Base-by-base conservation (phyloP, 306 rosid genomes). In the Cicer bijugum region DNA sequence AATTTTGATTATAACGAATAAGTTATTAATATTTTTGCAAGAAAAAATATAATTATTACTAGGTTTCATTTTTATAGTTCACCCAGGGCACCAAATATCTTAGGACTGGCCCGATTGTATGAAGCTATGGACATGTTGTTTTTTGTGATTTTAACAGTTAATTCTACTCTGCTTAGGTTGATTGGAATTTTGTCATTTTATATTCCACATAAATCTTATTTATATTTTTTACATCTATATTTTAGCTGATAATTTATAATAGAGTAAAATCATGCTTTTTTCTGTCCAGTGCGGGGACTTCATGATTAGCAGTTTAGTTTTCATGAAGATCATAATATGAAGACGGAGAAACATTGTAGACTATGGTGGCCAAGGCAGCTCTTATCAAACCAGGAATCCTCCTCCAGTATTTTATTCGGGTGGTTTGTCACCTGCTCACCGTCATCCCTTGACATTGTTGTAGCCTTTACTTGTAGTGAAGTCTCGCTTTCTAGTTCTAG, bases 281-380 rank as follows among this genome's bases (percentile, higher is more conserved):
- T 66, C 40, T 48, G 52, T 71, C 16, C 48, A 15, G 55, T 73
- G 76, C 84, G 80, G 86, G 82, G 69, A 57, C 48, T 68, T 51
- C 6, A 73, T 75, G 84, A 72, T 63, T 45, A 8, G 71, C 39
- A 38, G 45, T 39, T 39, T 78, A 59, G 50, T 71, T 66, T 17
- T 42, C 23, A 74, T 38, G 81, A 80, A 65, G 59, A 82, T 76
- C 74, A 58, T 72, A 80, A 75, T 76, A 39, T 83, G 69, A 70
- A 78, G 71, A 87, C 86, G 92, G 72, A 71, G 12, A 85, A 79
- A 51, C 86, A 82, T 38, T 94, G 95, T 79, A 85, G 97, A 82
- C 84, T 91, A 82, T 94, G 99, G 99, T 94, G 99, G 99, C 97
- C 99, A 23, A 89, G 80, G 74, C 84, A 87, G 67, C 83, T 89